Evolutionary conservation across 352 stramenopile genomes (phyloP).

Genomic region (Elongisporangium prolatum): DNA sequence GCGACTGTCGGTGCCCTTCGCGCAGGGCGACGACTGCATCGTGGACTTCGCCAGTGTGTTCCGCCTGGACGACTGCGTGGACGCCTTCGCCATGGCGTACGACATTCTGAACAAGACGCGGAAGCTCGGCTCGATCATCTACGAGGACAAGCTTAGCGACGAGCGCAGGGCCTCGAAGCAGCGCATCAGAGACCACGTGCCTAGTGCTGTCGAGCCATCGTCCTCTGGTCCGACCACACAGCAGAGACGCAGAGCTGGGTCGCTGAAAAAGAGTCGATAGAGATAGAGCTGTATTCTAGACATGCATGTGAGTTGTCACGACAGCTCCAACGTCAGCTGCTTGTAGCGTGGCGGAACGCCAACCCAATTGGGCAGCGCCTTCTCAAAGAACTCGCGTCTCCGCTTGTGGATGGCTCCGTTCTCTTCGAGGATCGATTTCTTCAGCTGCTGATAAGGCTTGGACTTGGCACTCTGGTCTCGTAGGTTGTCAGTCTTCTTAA

Average conservation of each 20-base stretch:
- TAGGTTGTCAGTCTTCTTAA: neutral
- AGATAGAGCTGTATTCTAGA: no score
- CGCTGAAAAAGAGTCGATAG: neutral
- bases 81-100: slow-evolving; percentile 64
- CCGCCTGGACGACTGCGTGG: slow-evolving; percentile 56
- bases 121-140: slow-evolving; percentile 56
- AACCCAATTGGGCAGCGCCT: slow-evolving; percentile 22
- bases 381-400: slow-evolving; percentile 4
- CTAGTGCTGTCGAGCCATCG: slow-evolving; percentile 16
- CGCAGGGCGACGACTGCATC: slow-evolving; percentile 27
- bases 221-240: slow-evolving; percentile 1
- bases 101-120: slow-evolving; percentile 44
- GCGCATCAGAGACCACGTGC: neutral
- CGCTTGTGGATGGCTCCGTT: neutral
- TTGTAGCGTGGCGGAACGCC: slow-evolving; percentile 32
- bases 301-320: no score
- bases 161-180: slow-evolving; percentile 34
- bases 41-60: slow-evolving; percentile 66
- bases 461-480: neutral
- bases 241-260: slow-evolving; percentile 1
- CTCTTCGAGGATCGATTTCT: slow-evolving; percentile 3
- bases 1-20: slow-evolving; percentile 33
- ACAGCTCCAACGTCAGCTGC: slow-evolving; percentile 22
- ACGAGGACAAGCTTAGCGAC: slow-evolving; percentile 32
- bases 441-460: slow-evolving; percentile 27